Base-by-base conservation (phyloP, 208 protist genomes). In the Entamoeba histolytica region DNA sequence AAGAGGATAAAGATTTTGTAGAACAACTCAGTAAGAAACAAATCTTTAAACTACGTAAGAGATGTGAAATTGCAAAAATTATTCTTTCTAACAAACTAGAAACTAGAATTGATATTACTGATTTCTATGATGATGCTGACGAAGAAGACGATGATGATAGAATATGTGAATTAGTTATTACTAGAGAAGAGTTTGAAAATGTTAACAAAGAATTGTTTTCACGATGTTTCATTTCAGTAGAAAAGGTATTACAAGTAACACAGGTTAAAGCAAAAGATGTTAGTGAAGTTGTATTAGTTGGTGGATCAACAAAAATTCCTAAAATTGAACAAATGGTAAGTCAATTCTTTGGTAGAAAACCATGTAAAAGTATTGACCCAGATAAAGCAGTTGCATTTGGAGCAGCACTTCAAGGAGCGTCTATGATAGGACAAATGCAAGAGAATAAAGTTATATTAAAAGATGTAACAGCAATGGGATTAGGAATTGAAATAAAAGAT, bases 361-460 rank as follows among this genome's bases (percentile, higher is more conserved):
- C 98, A 92, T 98, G 96, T 96, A 98, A 98, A 94, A 97, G 97
- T 78, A 98, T 99, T 92, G 99, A 99, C 96, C 98, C 99, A 17
- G 99, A 99, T 95, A 98, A 99, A 96, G 98, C 98, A 31, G 98
- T 99, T n/a, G 99, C 99, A 10, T 97, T 99, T 44, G 98, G 99
- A 93, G 99, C 99, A 31, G 98, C 98, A 92, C 98, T 99, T 93
- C 98, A 99, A 95, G 98, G 97, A 39, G 92, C 87, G 4, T 17
- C 95, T 51, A 3, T 94, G 57, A 39, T 49, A 73, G 91, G 69
- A n/a, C n/a, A n/a, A n/a, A n/a, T n/a, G n/a, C 49, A 95, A 3
- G 57, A 91, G 28, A 47, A 92, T 15, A 23, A 95, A 0, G 92
- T 96, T 35, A 47, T 96, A 6, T 91, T 96, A 1, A n/a, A 96